These are phyloP conservation scores for Colletotrichum lentis DNA, from an alignment of 2,329 filamentous ascomycete genomes.

Conservation along the genomic window DNA sequence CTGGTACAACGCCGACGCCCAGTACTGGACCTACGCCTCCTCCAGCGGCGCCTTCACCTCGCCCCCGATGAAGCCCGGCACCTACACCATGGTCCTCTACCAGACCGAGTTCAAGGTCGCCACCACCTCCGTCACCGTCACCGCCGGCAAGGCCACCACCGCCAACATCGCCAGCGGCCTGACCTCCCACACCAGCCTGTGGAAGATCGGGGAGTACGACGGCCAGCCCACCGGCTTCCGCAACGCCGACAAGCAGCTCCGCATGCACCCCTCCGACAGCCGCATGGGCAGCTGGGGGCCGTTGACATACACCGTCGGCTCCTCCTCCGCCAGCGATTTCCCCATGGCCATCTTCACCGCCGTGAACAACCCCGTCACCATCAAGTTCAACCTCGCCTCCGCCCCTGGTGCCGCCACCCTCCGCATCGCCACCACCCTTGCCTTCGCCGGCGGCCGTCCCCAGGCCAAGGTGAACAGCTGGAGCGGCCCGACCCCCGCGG, in stretches of 20 bases:
- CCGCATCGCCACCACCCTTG: constrained; percentile 70
- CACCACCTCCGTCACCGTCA: constrained; percentile 57
- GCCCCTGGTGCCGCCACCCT: constrained; percentile 65
- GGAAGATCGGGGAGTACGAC: constrained; percentile 72
- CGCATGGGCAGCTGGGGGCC: constrained; percentile 70
- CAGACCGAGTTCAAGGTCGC: constrained; percentile 66
- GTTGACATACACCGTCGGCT: constrained; percentile 68
- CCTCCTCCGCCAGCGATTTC: constrained; percentile 60
- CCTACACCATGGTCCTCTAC: constrained; percentile 73
- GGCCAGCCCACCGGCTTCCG: constrained; percentile 70
- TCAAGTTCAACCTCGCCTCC: constrained; percentile 64
- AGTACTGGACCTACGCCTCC: constrained; percentile 70
- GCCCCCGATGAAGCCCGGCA: constrained; percentile 72
- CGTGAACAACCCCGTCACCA: constrained; percentile 67
- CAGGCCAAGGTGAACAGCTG: constrained; percentile 65
- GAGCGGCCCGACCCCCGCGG: constrained; percentile 56
- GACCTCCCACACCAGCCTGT: constrained; percentile 61
- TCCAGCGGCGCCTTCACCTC: constrained; percentile 67
- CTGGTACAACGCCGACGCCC: constrained; percentile 69
- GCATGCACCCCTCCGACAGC: constrained; percentile 73
- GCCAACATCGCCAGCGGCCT: constrained; percentile 60
- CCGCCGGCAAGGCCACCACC: constrained; percentile 57
- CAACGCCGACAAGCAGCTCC: constrained; percentile 71
- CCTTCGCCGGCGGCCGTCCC: constrained; percentile 67
- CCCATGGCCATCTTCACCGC: constrained; percentile 73